Conservation (phyloP, 106 monocot genomes). For the Apostasia shenzhenica region DNA sequence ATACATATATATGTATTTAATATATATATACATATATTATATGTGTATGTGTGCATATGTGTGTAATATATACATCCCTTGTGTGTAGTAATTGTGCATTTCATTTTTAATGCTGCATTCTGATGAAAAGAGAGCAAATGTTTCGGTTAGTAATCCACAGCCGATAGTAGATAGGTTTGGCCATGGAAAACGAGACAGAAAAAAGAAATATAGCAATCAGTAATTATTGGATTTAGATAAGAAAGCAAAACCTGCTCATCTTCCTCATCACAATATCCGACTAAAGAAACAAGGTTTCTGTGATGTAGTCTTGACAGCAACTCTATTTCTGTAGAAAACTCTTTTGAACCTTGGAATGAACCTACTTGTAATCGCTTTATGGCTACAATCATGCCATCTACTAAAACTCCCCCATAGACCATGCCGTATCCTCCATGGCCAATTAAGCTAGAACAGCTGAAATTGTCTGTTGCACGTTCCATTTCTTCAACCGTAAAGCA, state of each 20-base stretch:
- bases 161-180: too few species aligned
- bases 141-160: too few species aligned
- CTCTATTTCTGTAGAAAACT: constrained; percentile 72
- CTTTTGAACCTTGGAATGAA: constrained; percentile 73
- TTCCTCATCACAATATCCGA: constrained; percentile 68
- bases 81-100: too few species aligned
- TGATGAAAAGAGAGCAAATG: too few species aligned
- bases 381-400: constrained; percentile 59
- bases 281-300: constrained; percentile 58
- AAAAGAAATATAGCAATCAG: not conserved
- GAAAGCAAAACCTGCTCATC: constrained; percentile 52
- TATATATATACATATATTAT: too few species aligned
- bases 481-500: constrained; percentile 57
- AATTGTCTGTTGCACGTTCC: constrained; percentile 45
- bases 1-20: too few species aligned
- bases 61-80: too few species aligned
- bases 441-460: constrained; percentile 40
- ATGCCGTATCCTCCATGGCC: constrained; percentile 82
- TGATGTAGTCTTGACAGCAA: constrained; percentile 64
- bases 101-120: too few species aligned
- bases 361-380: constrained; percentile 67
- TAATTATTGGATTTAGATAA: too few species aligned
- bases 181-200: not conserved
- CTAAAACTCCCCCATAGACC: constrained; percentile 64
- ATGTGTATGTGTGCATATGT: too few species aligned